phyloP scores from a whole-genome alignment of 371 early-diverging fungal species.

The Mortierella sp. region DNA sequence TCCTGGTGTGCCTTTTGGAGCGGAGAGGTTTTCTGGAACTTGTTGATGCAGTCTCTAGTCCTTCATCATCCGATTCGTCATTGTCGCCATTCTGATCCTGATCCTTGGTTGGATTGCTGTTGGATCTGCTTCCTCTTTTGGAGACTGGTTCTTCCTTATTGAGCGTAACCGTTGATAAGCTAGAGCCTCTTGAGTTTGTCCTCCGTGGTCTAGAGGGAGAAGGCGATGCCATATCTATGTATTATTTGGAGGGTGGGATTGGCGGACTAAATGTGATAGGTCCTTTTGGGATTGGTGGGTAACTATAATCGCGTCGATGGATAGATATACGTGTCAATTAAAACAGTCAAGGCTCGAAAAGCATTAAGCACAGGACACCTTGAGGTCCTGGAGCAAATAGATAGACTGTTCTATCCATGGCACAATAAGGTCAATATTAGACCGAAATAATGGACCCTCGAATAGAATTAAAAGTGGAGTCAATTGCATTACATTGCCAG shows the following conservation, averaged over 20 bases:
- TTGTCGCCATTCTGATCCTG: slow-evolving; percentile 9
- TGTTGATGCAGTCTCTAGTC: not conserved
- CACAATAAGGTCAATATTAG: too few relatives aligned
- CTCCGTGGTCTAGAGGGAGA: slow-evolving; percentile 14
- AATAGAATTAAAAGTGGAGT: too few relatives aligned
- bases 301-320: too few relatives aligned
- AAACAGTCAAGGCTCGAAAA: too few relatives aligned
- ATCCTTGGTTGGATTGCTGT: not conserved
- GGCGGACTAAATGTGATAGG: not conserved
- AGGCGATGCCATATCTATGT: slow-evolving; percentile 2
- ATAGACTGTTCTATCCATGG: too few relatives aligned
- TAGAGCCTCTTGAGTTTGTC: slow-evolving; percentile 10
- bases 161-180: slow-evolving; percentile 2
- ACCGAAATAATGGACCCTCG: too few relatives aligned
- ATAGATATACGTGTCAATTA: too few relatives aligned
- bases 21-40: slow-evolving; percentile 3
- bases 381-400: too few relatives aligned
- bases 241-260: not conserved
- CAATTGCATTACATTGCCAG: too few relatives aligned
- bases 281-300: not conserved
- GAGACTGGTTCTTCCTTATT: slow-evolving; percentile 8
- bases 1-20: slow-evolving; percentile 8
- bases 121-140: slow-evolving; percentile 3
- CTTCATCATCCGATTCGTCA: slow-evolving; percentile 5
- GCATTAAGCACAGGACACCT: too few relatives aligned